Base-by-base conservation (phyloP, 2,329 filamentous ascomycete species). In the Botrytis medusae region DNA sequence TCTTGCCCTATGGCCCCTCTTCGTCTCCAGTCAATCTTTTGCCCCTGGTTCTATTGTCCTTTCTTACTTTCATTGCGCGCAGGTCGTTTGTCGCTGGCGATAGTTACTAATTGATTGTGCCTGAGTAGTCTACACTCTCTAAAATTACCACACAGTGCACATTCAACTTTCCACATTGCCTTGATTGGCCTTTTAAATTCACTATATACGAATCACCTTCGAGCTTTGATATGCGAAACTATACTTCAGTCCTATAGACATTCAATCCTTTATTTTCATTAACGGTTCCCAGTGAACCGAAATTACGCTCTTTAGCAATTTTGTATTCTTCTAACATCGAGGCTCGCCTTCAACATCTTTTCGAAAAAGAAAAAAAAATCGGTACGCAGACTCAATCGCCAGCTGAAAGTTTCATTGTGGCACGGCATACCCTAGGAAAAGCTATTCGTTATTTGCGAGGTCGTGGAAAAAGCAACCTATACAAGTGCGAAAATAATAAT, bases 201-300 rank as follows among this genome's bases (percentile, higher is more conserved):
- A 72, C 54, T 75, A 62, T 54, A 51, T 64, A 44, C 73, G 74
- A 71, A 70, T 67, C 40, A 10, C 69, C 72, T 67, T 68, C 67
- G 40, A 37, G 64, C 63, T 54, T 70, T 73, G 69, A 73, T 62
- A 77, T 79, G 77, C 77, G 73, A 78, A 57, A 70, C 71, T 42
- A 71, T 69, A 72, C 73, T 73, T 69, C 64, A 46, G 62, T 46
- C 68, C 69, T 70, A 77, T 76, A 78, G 74, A 76, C 72, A 70
- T 69, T 73, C 75, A 69, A 76, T 75, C 77, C 73, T 57, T 74
- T 77, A 73, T 75, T 54, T 57, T 74, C 75, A 69, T 72, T 65
- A 65, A 74, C 75, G 76, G 76, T 71, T 80, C 78, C 78, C 76
- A 79, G 78, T 73, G 78, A 79, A 57, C 75, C 77, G 74, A 74